Evolutionary conservation across 306 rosid species (phyloP).

Genomic region (Quercus variabilis): DNA sequence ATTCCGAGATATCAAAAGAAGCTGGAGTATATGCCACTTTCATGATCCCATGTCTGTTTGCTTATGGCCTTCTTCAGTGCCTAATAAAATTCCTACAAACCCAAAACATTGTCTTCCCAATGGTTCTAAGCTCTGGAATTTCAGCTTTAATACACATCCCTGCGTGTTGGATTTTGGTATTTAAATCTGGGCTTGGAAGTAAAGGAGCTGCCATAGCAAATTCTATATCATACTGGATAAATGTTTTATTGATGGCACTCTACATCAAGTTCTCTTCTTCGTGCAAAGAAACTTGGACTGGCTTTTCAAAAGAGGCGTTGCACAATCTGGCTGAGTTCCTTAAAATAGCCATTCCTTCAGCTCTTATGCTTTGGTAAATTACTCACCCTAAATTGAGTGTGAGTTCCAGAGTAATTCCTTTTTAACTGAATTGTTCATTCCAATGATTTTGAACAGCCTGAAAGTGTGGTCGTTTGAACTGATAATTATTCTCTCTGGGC

Average conservation of each 20-base stretch:
- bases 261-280: slow-evolving; percentile 53
- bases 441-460: slow-evolving; percentile 40
- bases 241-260: slow-evolving; percentile 34
- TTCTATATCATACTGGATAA: slow-evolving; percentile 62
- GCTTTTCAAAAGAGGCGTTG: slow-evolving; percentile 53
- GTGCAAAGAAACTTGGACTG: slow-evolving; percentile 62
- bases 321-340: slow-evolving; percentile 33
- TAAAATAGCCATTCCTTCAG: slow-evolving; percentile 71
- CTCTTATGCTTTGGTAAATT: slow-evolving; percentile 79
- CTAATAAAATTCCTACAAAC: slow-evolving; percentile 52
- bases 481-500: slow-evolving; percentile 64
- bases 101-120: slow-evolving; percentile 67
- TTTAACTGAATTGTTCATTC: not conserved
- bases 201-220: slow-evolving; percentile 66
- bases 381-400: not conserved
- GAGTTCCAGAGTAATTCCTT: not conserved
- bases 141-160: slow-evolving; percentile 38
- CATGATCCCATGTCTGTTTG: slow-evolving; percentile 63
- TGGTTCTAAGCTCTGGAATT: slow-evolving; percentile 51
- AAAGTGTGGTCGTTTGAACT: slow-evolving; percentile 63
- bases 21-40: slow-evolving; percentile 51
- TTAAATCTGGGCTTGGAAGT: slow-evolving; percentile 48
- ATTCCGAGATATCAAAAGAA: slow-evolving; percentile 41
- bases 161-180: slow-evolving; percentile 54
- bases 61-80: slow-evolving; percentile 59